These are phyloP conservation scores for Wickerhamomyces hampshirensis DNA, from an alignment of 805 yeast species.

Conservation along the genomic window DNA sequence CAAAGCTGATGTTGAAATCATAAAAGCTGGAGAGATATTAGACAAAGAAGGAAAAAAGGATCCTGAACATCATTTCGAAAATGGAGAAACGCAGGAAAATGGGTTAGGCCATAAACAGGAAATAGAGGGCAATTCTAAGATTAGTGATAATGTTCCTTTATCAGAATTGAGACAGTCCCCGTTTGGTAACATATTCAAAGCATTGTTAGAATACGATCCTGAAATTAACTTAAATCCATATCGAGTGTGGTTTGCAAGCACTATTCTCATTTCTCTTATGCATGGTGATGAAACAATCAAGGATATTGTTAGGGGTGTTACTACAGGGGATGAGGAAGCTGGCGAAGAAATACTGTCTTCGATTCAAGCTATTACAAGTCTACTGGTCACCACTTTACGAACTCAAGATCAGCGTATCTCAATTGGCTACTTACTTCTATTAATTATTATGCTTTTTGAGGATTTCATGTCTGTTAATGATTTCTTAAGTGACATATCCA, in stretches of 20 bases:
- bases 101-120: too few relatives aligned
- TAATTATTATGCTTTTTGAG: slow-evolving; percentile 74
- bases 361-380: slow-evolving; percentile 74
- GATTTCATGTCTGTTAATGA: slow-evolving; percentile 71
- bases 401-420: slow-evolving; percentile 69
- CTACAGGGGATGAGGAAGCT: slow-evolving; percentile 50
- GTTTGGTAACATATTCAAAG: slow-evolving; percentile 59
- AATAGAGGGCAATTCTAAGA: too few relatives aligned
- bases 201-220: slow-evolving; percentile 72
- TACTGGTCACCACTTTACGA: slow-evolving; percentile 59
- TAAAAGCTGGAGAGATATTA: not conserved
- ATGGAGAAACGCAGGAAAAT: too few relatives aligned
- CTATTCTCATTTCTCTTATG: slow-evolving; percentile 58
- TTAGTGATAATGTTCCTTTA: too few relatives aligned
- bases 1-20: slow-evolving; percentile 14
- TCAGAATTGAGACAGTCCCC: slow-evolving; percentile 25
- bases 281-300: slow-evolving; percentile 48
- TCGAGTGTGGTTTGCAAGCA: slow-evolving; percentile 76
- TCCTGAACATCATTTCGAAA: too few relatives aligned
- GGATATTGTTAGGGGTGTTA: slow-evolving; percentile 42
- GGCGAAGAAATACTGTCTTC: slow-evolving; percentile 69
- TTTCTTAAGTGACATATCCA: slow-evolving; percentile 63
- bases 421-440: slow-evolving; percentile 69
- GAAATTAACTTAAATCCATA: slow-evolving; percentile 78
- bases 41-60: not conserved